Evolutionary conservation across 169 alveolate species (phyloP).

Genomic region (Cardiosporidium cionae): DNA sequence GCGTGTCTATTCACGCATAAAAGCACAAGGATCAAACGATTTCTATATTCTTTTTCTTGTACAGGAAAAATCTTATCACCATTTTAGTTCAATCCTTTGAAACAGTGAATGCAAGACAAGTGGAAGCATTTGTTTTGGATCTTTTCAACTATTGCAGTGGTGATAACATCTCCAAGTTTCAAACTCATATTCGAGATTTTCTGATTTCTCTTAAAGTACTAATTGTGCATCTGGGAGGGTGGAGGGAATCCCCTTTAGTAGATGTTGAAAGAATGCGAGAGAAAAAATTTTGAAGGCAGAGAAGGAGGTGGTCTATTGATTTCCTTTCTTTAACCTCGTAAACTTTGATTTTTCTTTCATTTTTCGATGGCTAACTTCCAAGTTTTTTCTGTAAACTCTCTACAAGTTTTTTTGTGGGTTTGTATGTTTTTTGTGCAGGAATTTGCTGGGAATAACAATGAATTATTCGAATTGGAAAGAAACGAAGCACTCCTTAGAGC

Average conservation of each 20-base stretch:
- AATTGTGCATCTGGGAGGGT: not conserved
- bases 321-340: not conserved
- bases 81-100: conserved; percentile 8
- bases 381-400: not conserved
- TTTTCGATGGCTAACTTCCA: too few relatives aligned
- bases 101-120: conserved; percentile 14
- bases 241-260: not conserved
- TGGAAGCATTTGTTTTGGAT: conserved; percentile 32
- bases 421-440: not conserved
- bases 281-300: not conserved
- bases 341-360: too few relatives aligned
- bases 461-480: conserved; percentile 18
- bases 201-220: conserved; percentile 20
- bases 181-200: conserved; percentile 28
- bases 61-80: conserved; percentile 18
- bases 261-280: not conserved
- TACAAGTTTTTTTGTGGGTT: not conserved
- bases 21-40: not conserved
- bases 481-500: conserved; percentile 25
- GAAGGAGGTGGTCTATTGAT: not conserved
- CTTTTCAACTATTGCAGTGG: conserved; percentile 26
- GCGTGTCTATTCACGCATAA: not conserved
- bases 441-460: conserved; percentile 22
- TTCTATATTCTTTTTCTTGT: not conserved
- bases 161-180: conserved; percentile 15